These are phyloP conservation scores for Linnemannia elongata DNA, from an alignment of 192 early-diverging fungal species.

Conservation along the genomic window DNA sequence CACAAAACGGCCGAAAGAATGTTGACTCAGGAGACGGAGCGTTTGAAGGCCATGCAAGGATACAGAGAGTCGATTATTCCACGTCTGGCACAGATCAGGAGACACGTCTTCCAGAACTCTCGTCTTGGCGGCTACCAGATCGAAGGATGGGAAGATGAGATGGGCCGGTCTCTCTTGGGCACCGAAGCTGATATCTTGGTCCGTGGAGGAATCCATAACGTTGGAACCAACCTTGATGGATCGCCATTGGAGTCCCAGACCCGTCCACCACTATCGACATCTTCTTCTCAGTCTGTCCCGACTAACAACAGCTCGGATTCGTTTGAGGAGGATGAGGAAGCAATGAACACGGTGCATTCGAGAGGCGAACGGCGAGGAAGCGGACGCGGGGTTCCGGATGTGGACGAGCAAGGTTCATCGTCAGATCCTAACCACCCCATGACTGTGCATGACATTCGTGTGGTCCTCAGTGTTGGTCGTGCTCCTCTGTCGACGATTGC, in stretches of 20 bases:
- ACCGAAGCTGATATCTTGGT: conserved; percentile 44
- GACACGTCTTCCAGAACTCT: conserved; percentile 47
- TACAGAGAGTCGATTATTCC: conserved; percentile 48
- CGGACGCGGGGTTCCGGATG: conserved; percentile 12
- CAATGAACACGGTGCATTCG: background rate
- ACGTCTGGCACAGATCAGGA: conserved; percentile 29
- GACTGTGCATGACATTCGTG: conserved; percentile 19
- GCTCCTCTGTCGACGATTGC: conserved; percentile 37
- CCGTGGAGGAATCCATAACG: conserved; percentile 39
- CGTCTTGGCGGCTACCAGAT: conserved; percentile 23
- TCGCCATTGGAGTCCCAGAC: background rate
- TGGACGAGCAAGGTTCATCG: conserved; percentile 20
- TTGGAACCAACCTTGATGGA: background rate
- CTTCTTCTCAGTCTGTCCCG: conserved; percentile 13
- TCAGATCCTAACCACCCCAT: conserved; percentile 6
- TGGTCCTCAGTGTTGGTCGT: conserved; percentile 12
- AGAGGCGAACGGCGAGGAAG: conserved; percentile 2
- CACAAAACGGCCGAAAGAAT: conserved; percentile 37
- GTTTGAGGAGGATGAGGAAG: conserved; percentile 9
- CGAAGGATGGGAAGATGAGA: conserved; percentile 50
- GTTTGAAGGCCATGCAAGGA: conserved; percentile 26
- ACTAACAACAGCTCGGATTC: background rate
- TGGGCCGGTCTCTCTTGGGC: conserved; percentile 31
- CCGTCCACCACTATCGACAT: background rate
- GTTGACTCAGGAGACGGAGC: conserved; percentile 34